These are phyloP conservation scores for Plasmopara halstedii DNA, from an alignment of 352 stramenopile genomes.

Conservation along the genomic window DNA sequence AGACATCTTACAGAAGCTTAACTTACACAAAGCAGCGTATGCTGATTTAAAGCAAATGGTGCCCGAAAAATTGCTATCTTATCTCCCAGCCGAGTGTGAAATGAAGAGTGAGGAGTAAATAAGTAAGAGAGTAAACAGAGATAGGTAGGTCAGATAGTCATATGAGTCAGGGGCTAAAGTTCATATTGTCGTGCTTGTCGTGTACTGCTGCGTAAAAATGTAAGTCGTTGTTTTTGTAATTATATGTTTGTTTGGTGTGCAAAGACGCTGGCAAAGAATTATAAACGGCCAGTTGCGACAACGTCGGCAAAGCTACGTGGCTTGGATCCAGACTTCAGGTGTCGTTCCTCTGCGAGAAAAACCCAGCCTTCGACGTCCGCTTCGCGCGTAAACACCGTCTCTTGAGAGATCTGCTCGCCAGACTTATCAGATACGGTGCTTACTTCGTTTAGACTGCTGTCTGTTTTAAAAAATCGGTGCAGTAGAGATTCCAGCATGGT, in stretches of 20 bases:
- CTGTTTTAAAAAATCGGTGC: constrained; percentile 24
- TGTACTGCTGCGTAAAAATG: neutral
- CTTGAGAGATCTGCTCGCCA: constrained; percentile 16
- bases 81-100: constrained; percentile 73
- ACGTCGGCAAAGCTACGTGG: constrained; percentile 39
- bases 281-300: constrained; percentile 21
- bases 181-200: neutral
- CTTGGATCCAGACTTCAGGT: constrained; percentile 11
- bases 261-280: neutral
- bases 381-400: constrained; percentile 28
- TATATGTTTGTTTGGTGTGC: too few species aligned
- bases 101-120: constrained; percentile 54
- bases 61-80: constrained; percentile 63
- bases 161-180: neutral
- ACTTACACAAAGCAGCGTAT: constrained; percentile 76
- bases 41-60: constrained; percentile 68
- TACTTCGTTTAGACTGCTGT: constrained; percentile 4
- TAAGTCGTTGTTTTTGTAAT: neutral
- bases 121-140: neutral
- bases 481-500: constrained; percentile 32
- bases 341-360: constrained; percentile 29
- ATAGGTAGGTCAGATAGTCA: constrained; percentile 4
- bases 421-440: neutral
- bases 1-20: constrained; percentile 92
- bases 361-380: constrained; percentile 44